Percentiles rank a stretch among this genome's conserved stretches.
These are phyloP conservation scores for Tetrapisispora iriomotensis DNA, from an alignment of 805 yeast species.

Conservation along the genomic window DNA sequence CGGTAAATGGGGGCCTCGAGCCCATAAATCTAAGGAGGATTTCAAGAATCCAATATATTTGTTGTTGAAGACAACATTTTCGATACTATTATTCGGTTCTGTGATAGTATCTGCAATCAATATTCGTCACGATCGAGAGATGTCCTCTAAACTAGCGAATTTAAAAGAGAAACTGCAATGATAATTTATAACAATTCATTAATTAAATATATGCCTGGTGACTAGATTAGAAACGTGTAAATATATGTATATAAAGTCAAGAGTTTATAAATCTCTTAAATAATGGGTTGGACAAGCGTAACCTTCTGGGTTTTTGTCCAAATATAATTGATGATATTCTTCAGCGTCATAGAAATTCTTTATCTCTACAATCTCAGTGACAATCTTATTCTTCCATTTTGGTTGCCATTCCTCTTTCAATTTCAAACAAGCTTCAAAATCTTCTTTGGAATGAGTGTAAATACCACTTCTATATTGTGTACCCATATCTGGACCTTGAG, in stretches of 20 bases:
- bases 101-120: constrained; percentile 9
- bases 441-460: constrained; percentile 46
- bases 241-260: not conserved
- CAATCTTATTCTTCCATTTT: constrained; percentile 60
- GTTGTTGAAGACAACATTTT: constrained; percentile 18
- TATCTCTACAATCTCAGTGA: constrained; percentile 61
- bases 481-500: constrained; percentile 85
- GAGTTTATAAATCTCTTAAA: constrained; percentile 37
- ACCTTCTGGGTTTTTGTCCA: constrained; percentile 72
- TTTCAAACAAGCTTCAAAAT: constrained; percentile 35
- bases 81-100: constrained; percentile 14
- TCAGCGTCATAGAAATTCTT: constrained; percentile 85
- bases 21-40: not conserved
- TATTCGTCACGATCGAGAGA: constrained; percentile 4
- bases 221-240: too few species aligned
- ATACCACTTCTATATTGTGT: constrained; percentile 85
- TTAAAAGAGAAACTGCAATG: constrained; percentile 2
- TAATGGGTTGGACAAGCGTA: constrained; percentile 88
- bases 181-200: too few species aligned
- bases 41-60: constrained; percentile 9
- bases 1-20: constrained; percentile 34
- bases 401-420: constrained; percentile 50
- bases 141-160: not conserved
- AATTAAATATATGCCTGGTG: too few species aligned
- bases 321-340: constrained; percentile 80